These are phyloP conservation scores for Phytophthora fragariae DNA, from an alignment of 352 stramenopile species.

Conservation along the genomic window DNA sequence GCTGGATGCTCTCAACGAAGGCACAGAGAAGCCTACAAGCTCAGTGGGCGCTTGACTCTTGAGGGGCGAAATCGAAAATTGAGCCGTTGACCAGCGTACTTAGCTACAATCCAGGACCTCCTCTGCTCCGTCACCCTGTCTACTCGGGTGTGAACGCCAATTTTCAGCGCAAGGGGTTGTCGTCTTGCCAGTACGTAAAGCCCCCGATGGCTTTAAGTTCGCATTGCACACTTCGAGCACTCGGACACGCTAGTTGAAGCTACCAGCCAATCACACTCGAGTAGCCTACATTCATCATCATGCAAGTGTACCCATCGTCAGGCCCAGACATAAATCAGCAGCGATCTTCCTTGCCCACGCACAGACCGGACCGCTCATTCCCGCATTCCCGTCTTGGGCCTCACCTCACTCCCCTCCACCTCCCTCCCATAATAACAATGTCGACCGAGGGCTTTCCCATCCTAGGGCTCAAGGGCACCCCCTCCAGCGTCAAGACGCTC, in stretches of 20 bases:
- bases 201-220: too few species aligned
- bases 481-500: conserved; percentile 7
- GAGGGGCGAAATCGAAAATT: too few species aligned
- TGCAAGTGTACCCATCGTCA: background rate
- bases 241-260: background rate
- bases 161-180: too few species aligned
- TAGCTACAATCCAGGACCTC: too few species aligned
- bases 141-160: too few species aligned
- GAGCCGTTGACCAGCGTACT: too few species aligned
- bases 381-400: background rate
- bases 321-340: background rate
- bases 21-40: too few species aligned
- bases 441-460: conserved; percentile 4
- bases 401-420: background rate
- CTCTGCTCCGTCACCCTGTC: too few species aligned
- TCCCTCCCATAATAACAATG: background rate
- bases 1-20: too few species aligned
- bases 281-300: background rate
- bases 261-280: background rate
- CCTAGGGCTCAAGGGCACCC: background rate
- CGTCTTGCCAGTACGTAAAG: too few species aligned
- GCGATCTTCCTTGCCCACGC: background rate
- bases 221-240: background rate
- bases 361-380: background rate
- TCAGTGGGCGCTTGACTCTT: too few species aligned